These are phyloP conservation scores for Boletus coccyginus DNA, from an alignment of 768 basidiomycete genomes.

Conservation along the genomic window DNA sequence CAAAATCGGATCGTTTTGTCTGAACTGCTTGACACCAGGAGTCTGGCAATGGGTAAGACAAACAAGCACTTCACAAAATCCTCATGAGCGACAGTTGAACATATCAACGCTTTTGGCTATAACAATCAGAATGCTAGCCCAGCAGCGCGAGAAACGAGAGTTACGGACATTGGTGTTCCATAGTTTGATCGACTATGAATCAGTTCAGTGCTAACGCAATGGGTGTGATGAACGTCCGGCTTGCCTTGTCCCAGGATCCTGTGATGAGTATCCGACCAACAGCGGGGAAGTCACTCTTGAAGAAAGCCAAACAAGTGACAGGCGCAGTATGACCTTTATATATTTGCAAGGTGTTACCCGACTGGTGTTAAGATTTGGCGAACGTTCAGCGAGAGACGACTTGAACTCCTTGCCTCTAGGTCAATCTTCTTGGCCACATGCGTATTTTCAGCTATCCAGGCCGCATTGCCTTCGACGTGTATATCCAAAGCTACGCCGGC, in stretches of 20 bases:
- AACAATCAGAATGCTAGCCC: background rate
- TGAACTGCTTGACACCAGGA: slow-evolving; percentile 85
- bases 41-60: slow-evolving; percentile 58
- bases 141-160: background rate
- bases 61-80: slow-evolving; percentile 91
- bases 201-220: slow-evolving; percentile 8
- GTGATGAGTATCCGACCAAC: slow-evolving; percentile 64
- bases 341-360: slow-evolving; percentile 72
- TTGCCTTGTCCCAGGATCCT: slow-evolving; percentile 91
- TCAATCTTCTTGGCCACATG: slow-evolving; percentile 70
- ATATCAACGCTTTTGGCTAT: slow-evolving; percentile 70
- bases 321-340: slow-evolving; percentile 88
- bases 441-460: slow-evolving; percentile 90
- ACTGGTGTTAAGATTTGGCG: slow-evolving; percentile 43
- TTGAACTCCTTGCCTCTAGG: slow-evolving; percentile 55
- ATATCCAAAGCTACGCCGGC: slow-evolving; percentile 73
- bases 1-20: slow-evolving; percentile 88
- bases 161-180: slow-evolving; percentile 73
- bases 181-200: slow-evolving; percentile 71
- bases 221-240: slow-evolving; percentile 4
- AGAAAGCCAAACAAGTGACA: slow-evolving; percentile 79
- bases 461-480: slow-evolving; percentile 58
- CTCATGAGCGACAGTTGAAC: slow-evolving; percentile 71
- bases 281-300: slow-evolving; percentile 38
- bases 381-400: slow-evolving; percentile 6